Conservation (phyloP, 768 basidiomycete genomes). For the Lentinula raphanica region DNA sequence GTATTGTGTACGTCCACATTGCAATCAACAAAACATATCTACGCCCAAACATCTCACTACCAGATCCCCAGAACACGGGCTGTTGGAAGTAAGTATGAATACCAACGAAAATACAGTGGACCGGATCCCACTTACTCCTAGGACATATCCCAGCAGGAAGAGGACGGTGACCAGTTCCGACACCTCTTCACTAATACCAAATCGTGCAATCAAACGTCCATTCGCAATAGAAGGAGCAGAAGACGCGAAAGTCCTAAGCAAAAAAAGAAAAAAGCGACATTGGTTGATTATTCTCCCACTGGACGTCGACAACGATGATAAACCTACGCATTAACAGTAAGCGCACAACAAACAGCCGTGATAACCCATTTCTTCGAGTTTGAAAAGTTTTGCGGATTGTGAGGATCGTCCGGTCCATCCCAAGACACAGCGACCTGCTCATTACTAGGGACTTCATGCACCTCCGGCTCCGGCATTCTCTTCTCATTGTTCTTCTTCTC, state of each 20-base stretch:
- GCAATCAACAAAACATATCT: slow-evolving; percentile 46
- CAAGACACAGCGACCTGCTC: slow-evolving; percentile 31
- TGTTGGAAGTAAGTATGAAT: slow-evolving; percentile 12
- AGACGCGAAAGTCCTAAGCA: slow-evolving; percentile 52
- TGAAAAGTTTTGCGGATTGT: slow-evolving; percentile 47
- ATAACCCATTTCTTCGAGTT: slow-evolving; percentile 58
- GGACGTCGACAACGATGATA: slow-evolving; percentile 4
- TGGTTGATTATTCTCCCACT: background rate
- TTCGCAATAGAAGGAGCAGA: slow-evolving; percentile 46
- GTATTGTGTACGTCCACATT: slow-evolving; percentile 47
- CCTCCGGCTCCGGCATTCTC: background rate
- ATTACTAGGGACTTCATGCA: background rate
- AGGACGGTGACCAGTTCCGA: slow-evolving; percentile 43
- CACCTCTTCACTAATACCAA: slow-evolving; percentile 36
- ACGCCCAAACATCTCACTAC: slow-evolving; percentile 55
- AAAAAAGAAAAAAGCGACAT: background rate
- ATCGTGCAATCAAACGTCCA: slow-evolving; percentile 28
- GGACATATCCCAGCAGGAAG: slow-evolving; percentile 48
- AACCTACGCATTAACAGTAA: slow-evolving; percentile 56
- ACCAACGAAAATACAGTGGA: background rate
- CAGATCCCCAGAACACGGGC: slow-evolving; percentile 57
- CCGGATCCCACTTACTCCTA: slow-evolving; percentile 32
- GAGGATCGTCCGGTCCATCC: slow-evolving; percentile 51
- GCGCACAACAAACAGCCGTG: slow-evolving; percentile 36
- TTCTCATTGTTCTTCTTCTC: slow-evolving; percentile 5